phyloP scores from a whole-genome alignment of 164 flowering plant species.

The Kingdonia uniflora region DNA sequence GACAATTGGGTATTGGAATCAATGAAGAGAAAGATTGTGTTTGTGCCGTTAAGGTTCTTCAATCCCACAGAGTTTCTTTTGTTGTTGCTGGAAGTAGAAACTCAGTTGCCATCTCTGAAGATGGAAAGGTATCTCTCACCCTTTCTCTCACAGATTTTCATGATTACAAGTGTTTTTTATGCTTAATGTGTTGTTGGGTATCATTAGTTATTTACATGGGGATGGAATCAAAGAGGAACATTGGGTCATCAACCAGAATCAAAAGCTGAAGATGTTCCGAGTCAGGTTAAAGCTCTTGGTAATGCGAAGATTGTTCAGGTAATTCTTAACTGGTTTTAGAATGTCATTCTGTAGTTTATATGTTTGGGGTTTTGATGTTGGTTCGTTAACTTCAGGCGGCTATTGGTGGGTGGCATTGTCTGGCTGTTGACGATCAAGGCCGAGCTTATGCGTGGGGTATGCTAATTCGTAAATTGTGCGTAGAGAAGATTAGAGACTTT shows the following conservation, averaged over 20 bases:
- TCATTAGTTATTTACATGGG: constrained; percentile 90
- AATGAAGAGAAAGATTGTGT: constrained; percentile 83
- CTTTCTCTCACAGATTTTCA: background rate
- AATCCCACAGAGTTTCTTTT: constrained; percentile 34
- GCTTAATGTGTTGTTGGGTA: constrained; percentile 1
- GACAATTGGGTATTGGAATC: constrained; percentile 86
- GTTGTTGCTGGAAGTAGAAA: constrained; percentile 97
- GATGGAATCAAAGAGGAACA: constrained; percentile 99
- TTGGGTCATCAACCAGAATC: constrained; percentile 88
- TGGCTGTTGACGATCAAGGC: constrained; percentile 99
- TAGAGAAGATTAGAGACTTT: background rate
- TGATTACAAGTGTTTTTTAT: background rate
- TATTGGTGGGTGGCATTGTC: constrained; percentile 99
- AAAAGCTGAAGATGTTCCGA: constrained; percentile 82
- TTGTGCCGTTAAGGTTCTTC: constrained; percentile 52
- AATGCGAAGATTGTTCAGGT: constrained; percentile 81
- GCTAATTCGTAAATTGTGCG: too few species aligned
- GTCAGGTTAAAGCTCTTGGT: constrained; percentile 45
- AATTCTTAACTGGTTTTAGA: background rate
- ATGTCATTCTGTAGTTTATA: too few species aligned
- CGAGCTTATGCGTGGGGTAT: constrained; percentile 99
- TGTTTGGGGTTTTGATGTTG: background rate
- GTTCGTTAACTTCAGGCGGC: constrained; percentile 61
- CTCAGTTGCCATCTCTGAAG: constrained; percentile 89
- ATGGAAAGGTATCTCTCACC: constrained; percentile 58